These are phyloP conservation scores for Rhinocladiella similis DNA, from an alignment of 2,329 filamentous ascomycete genomes.

Conservation along the genomic window DNA sequence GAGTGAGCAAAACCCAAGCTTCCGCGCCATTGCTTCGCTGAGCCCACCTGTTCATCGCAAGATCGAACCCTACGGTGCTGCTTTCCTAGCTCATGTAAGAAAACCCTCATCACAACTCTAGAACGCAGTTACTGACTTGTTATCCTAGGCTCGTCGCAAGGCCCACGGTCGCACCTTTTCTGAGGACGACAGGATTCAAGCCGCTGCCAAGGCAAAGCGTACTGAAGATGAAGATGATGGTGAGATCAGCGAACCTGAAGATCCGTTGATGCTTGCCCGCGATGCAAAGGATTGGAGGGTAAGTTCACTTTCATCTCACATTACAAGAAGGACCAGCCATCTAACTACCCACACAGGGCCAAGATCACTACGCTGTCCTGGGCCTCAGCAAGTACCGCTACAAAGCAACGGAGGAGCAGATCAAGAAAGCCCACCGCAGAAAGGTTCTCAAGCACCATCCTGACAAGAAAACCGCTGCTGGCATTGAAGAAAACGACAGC, in stretches of 20 bases:
- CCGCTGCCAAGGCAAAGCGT: constrained; percentile 92
- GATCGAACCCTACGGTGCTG: constrained; percentile 93
- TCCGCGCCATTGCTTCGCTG: constrained; percentile 78
- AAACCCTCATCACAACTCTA: not conserved
- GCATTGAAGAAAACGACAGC: constrained; percentile 78
- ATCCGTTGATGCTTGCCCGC: constrained; percentile 84
- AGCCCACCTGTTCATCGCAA: constrained; percentile 78
- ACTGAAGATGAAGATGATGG: constrained; percentile 86
- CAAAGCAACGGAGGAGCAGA: constrained; percentile 94
- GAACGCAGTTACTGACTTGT: not conserved
- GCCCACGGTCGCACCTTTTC: constrained; percentile 97
- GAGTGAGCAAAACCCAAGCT: constrained; percentile 70
- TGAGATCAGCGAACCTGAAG: constrained; percentile 91
- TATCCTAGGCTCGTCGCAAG: constrained; percentile 66
- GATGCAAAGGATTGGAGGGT: constrained; percentile 99
- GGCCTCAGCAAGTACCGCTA: constrained; percentile 89
- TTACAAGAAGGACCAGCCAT: not conserved
- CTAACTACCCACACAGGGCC: constrained; percentile 55
- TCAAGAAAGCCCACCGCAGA: constrained; percentile 98
- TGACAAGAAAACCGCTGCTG: constrained; percentile 94
- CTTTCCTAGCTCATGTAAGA: constrained; percentile 80
- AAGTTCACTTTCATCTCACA: constrained; percentile 31
- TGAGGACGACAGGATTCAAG: constrained; percentile 96
- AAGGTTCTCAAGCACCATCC: constrained; percentile 99
- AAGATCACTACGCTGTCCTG: constrained; percentile 98